phyloP scores from a whole-genome alignment of 495 filamentous ascomycete genomes.

The Tuber borchii region DNA sequence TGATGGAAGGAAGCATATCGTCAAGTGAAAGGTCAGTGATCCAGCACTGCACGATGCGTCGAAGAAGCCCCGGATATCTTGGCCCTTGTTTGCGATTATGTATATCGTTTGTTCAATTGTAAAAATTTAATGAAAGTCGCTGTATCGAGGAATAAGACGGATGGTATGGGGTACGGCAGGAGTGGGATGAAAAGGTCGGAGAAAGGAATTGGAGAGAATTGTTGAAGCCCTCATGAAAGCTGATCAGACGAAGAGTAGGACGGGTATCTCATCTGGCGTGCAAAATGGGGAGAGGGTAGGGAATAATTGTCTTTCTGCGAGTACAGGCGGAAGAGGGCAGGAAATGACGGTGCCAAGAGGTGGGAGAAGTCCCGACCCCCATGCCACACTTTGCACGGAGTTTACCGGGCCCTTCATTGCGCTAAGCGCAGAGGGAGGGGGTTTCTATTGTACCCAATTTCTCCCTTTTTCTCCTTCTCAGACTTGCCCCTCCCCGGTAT shows the following conservation, averaged over 20 bases:
- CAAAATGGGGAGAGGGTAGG: background rate
- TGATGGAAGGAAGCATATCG: background rate
- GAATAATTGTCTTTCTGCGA: background rate
- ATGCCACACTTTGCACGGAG: background rate
- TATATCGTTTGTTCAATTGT: background rate
- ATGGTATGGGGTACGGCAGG: background rate
- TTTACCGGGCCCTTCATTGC: background rate
- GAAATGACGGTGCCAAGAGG: constrained; percentile 4
- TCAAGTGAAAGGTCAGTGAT: background rate
- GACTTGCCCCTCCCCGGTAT: background rate
- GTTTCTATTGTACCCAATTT: no score
- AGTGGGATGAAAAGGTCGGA: background rate
- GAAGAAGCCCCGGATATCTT: background rate
- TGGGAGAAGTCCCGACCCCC: background rate
- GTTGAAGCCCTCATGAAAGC: background rate
- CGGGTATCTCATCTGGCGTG: background rate
- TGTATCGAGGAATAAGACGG: background rate
- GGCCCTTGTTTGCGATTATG: background rate
- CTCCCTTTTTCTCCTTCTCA: no score
- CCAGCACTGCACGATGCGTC: background rate
- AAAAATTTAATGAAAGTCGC: background rate
- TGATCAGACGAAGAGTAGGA: background rate
- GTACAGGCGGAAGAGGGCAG: background rate
- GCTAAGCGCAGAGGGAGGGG: background rate
- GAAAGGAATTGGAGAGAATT: background rate